Conservation (phyloP, 1,139 yeast species). For the Pichia sp. region DNA sequence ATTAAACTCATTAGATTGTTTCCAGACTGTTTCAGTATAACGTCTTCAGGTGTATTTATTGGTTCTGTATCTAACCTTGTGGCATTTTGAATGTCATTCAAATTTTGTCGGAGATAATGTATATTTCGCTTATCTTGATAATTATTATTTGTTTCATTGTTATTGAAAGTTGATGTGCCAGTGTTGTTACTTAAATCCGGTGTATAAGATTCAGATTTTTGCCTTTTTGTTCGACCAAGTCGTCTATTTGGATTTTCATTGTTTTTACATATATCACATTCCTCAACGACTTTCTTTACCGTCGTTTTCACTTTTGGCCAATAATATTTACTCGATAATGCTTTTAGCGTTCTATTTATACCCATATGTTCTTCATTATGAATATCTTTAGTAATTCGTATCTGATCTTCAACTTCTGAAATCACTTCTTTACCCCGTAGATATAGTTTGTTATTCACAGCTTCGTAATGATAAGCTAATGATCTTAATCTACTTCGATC, state of each 20-base stretch:
- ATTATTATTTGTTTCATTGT: background rate
- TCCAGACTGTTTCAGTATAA: constrained; percentile 6
- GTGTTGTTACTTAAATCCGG: background rate
- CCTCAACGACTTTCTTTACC: constrained; percentile 69
- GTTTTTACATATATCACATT: constrained; percentile 71
- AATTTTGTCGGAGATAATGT: too few relatives aligned
- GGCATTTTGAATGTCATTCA: constrained; percentile 1
- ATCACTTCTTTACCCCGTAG: constrained; percentile 71
- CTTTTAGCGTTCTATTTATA: constrained; percentile 80
- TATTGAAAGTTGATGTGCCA: too few relatives aligned
- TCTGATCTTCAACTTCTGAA: constrained; percentile 64
- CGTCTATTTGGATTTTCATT: constrained; percentile 41
- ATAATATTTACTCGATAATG: constrained; percentile 72
- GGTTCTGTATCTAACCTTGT: constrained; percentile 1
- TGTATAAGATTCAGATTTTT: background rate
- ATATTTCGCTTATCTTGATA: too few relatives aligned
- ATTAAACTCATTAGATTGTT: constrained; percentile 8
- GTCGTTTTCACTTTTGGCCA: constrained; percentile 91
- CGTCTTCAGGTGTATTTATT: constrained; percentile 5
- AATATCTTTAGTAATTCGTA: constrained; percentile 63
- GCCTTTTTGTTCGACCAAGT: background rate
- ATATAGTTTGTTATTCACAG: constrained; percentile 65
- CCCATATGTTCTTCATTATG: constrained; percentile 57
- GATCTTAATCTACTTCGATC: constrained; percentile 83
- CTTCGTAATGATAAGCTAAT: constrained; percentile 68